Evolutionary conservation across 192 early-diverging fungal genomes (phyloP), one percentile per base, ranked within the genome.

Genomic region (Coemansia sp.): DNA sequence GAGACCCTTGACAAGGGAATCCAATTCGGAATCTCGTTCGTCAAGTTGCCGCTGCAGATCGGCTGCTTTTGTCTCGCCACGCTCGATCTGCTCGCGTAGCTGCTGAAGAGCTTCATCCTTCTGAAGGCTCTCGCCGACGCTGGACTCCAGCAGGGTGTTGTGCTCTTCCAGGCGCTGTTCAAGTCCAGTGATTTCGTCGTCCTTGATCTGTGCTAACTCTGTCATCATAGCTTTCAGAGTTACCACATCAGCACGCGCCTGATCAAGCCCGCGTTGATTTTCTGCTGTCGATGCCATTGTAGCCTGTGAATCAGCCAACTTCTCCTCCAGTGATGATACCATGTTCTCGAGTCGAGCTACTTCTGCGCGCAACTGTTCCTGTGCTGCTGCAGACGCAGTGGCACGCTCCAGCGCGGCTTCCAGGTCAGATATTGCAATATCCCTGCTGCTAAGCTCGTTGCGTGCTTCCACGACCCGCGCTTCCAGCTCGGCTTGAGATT

Each of bases 191-290:
- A 73, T 77, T 23, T 82, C 74, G 38, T 50, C 60, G 59, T 82
- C 56, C 64, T 82, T 82, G 27, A 67, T 65, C 26, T 61, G 56
- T 2, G 79, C 79, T 7, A 82, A 61, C 56, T 73, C 74, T 1
- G 70, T 73, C 79, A 82, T 77, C 74, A 82, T 77, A 4, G 25
- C 44, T 41, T 82, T 82, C 27, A 82, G 74, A 19, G 67, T 67
- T 0, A 53, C 51, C 4, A 82, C 64, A 27, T 28, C 54, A 12
- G 54, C 47, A 2, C 25, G 61, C 7, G 71, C 70, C 34, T 30
- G 55, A 21, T 69, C 71, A 28, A 60, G 73, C 67, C 67, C 71
- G 7, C 38, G 47, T 23, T 24, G 62, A 27, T 5, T 18, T n/a
- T 54, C 60, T 4, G 64, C 32, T 8, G 51, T 38, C 4, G 65